Percentiles rank a stretch among this genome's conserved stretches.
phyloP scores from a whole-genome alignment of 192 early-diverging fungal genomes.

The Physocladia obscura region DNA sequence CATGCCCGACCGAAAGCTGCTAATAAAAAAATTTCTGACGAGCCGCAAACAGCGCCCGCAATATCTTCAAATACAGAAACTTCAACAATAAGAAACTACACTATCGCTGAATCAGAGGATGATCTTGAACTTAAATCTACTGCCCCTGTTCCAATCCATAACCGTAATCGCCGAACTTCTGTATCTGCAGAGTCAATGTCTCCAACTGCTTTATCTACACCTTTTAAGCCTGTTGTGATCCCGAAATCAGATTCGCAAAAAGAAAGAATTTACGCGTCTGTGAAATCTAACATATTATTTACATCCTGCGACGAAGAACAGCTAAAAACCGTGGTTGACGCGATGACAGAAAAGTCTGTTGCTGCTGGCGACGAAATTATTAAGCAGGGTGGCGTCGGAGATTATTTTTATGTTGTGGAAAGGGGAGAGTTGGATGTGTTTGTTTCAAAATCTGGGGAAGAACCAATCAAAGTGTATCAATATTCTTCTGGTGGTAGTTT shows the following conservation, averaged over 20 bases:
- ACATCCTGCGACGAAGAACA: constrained; percentile 93
- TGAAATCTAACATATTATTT: constrained; percentile 92
- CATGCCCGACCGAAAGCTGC: no score
- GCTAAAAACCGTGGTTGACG: constrained; percentile 88
- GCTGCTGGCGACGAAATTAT: constrained; percentile 72
- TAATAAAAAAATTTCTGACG: no score
- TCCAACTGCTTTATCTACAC: constrained; percentile 71
- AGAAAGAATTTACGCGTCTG: constrained; percentile 74
- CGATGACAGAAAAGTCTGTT: constrained; percentile 91
- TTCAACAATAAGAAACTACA: no score
- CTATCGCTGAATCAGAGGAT: no score
- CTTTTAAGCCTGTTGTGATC: constrained; percentile 80
- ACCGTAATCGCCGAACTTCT: constrained; percentile 87
- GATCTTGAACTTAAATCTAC: no score
- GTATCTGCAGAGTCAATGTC: constrained; percentile 98
- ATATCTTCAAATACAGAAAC: no score
- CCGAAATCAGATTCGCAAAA: no score
- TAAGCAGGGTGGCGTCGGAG: constrained; percentile 91
- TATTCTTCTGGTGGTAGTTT: constrained; percentile 88
- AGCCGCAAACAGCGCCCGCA: no score
- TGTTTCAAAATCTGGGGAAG: constrained; percentile 66
- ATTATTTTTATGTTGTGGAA: constrained; percentile 99
- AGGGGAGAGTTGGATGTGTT: constrained; percentile 88
- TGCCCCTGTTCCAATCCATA: no score
- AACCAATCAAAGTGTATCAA: constrained; percentile 70